Evolutionary conservation across 192 early-diverging fungal species (phyloP).

Genomic region (Paraglomus brasilianum): DNA sequence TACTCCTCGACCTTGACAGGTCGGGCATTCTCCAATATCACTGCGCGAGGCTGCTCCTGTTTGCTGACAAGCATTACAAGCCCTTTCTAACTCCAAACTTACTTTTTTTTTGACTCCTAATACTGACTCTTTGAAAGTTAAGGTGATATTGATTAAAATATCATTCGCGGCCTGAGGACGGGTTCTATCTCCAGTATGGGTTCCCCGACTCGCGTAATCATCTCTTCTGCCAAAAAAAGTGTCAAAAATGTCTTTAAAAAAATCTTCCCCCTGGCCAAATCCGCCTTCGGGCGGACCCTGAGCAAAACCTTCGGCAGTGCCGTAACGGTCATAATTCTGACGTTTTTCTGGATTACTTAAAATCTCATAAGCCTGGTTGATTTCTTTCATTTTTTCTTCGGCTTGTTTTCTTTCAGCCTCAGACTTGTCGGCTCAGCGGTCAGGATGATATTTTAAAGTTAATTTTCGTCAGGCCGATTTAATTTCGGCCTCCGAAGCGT

Average conservation of each 20-base stretch:
- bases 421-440: conserved; percentile 27
- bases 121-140: conserved; percentile 8
- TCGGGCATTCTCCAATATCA: background rate
- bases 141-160: background rate
- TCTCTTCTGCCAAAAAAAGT: conserved; percentile 74
- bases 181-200: too few relatives aligned
- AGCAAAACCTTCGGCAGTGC: conserved; percentile 84
- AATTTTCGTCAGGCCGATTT: conserved; percentile 72
- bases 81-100: background rate
- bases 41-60: background rate
- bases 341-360: conserved; percentile 76
- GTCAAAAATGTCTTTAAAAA: conserved; percentile 91
- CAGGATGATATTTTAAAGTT: conserved; percentile 74
- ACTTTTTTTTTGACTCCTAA: conserved; percentile 14
- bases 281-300: conserved; percentile 53
- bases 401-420: conserved; percentile 28
- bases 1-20: background rate
- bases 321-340: conserved; percentile 89
- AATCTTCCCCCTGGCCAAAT: conserved; percentile 51
- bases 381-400: conserved; percentile 85
- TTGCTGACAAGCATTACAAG: background rate
- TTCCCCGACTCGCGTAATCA: too few relatives aligned
- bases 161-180: background rate
- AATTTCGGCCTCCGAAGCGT: conserved; percentile 65
- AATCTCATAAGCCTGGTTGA: conserved; percentile 91